Evolutionary conservation across 2,329 filamentous ascomycete species (phyloP).

Genomic region (Metarhizium anisopliae): DNA sequence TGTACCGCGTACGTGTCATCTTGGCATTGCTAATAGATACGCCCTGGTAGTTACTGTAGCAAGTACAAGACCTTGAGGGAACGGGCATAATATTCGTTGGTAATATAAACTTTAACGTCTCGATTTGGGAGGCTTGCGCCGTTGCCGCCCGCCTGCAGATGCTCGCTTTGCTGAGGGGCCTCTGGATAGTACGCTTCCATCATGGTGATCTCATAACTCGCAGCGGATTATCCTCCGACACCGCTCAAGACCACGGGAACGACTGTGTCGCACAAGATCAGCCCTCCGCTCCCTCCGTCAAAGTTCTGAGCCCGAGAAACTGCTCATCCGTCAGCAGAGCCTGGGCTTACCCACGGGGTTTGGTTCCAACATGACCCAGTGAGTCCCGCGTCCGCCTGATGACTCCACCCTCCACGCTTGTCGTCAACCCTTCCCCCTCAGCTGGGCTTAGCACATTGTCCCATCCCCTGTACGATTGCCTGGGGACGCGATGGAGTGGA

Average conservation of each 20-base stretch:
- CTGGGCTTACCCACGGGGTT: neutral
- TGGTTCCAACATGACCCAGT: neutral
- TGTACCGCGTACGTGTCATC: neutral
- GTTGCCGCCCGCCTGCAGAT: conserved; percentile 3
- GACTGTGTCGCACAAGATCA: neutral
- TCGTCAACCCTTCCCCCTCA: conserved; percentile 2
- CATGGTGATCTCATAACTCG: neutral
- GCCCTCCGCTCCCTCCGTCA: neutral
- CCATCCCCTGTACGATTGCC: neutral
- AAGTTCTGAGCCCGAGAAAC: neutral
- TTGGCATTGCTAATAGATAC: neutral
- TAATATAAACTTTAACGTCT: no score
- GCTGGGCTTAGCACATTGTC: conserved; percentile 3
- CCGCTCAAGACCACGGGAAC: neutral
- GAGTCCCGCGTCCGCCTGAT: neutral
- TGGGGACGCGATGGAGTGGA: neutral
- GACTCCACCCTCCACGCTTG: neutral
- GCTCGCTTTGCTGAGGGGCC: neutral
- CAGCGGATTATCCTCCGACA: neutral
- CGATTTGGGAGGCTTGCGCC: conserved; percentile 2
- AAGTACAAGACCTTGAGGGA: no score
- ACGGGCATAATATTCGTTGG: no score
- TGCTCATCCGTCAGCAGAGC: neutral
- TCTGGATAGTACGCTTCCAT: neutral
- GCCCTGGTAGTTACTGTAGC: no score